Evolutionary conservation across 805 yeast species (phyloP).

Genomic region (Kluyveromyces lactis): DNA sequence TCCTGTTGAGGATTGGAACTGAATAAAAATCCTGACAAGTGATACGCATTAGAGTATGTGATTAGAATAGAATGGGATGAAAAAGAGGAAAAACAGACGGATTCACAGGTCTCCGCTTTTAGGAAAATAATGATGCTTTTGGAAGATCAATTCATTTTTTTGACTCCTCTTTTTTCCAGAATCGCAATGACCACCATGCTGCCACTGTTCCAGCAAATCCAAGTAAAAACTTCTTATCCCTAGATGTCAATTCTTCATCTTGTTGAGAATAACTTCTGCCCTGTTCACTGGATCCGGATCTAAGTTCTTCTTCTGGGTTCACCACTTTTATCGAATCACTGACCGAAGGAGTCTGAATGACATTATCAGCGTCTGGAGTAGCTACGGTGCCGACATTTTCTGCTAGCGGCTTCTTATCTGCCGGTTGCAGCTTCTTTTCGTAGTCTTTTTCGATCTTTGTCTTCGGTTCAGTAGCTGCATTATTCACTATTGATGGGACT

Average conservation of each 20-base stretch:
- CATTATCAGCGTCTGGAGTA: slow-evolving; percentile 10
- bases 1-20: no score
- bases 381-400: slow-evolving; percentile 6
- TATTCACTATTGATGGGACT: slow-evolving; percentile 39
- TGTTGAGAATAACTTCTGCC: no score
- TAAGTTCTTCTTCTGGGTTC: slow-evolving; percentile 6
- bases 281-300: not conserved
- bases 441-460: slow-evolving; percentile 22
- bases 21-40: no score
- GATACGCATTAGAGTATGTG: no score
- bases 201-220: slow-evolving; percentile 21
- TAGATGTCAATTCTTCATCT: slow-evolving; percentile 12
- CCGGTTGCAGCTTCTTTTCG: not conserved
- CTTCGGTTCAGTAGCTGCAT: slow-evolving; percentile 36
- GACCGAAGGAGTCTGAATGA: slow-evolving; percentile 7
- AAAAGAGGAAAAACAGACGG: no score
- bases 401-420: slow-evolving; percentile 1
- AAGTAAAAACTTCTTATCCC: slow-evolving; percentile 21
- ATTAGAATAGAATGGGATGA: no score
- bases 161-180: not conserved
- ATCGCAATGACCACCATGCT: slow-evolving; percentile 21
- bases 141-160: not conserved
- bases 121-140: no score
- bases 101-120: no score
- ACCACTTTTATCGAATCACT: slow-evolving; percentile 5